These are phyloP conservation scores for Cardamine occulta DNA, from an alignment of 345 rosid species.

Conservation along the genomic window DNA sequence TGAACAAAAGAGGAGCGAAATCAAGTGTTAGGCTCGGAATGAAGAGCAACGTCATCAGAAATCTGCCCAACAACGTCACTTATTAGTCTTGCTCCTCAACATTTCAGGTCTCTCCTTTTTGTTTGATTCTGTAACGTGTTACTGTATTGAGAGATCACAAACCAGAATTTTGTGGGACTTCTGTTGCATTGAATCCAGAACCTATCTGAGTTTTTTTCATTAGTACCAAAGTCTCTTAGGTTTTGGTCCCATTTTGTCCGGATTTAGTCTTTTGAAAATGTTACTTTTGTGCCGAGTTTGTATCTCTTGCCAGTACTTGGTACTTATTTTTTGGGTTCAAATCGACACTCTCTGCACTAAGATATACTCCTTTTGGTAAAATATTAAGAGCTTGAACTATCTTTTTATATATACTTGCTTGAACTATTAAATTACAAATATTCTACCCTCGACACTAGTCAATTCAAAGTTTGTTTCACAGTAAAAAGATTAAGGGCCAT, in stretches of 20 bases:
- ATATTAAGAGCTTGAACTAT: too few relatives aligned
- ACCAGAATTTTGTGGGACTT: background rate
- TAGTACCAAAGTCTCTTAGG: background rate
- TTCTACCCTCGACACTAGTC: too few relatives aligned
- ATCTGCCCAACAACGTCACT: conserved; percentile 80
- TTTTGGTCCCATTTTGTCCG: conserved; percentile 8
- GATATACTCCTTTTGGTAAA: too few relatives aligned
- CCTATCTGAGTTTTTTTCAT: background rate
- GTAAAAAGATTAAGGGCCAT: too few relatives aligned
- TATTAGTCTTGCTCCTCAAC: conserved; percentile 46
- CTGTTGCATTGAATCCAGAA: background rate
- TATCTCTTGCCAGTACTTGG: background rate
- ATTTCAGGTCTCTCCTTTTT: background rate
- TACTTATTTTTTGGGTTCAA: too few relatives aligned
- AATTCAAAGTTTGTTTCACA: too few relatives aligned
- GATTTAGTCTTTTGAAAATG: background rate
- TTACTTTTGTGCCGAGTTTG: background rate
- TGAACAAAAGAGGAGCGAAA: conserved; percentile 67
- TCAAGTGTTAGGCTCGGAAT: conserved; percentile 70
- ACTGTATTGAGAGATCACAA: background rate
- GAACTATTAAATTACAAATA: too few relatives aligned
- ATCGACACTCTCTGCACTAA: too few relatives aligned
- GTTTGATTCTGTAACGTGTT: background rate
- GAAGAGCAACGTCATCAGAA: conserved; percentile 82
- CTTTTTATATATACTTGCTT: too few relatives aligned